phyloP scores from a whole-genome alignment of 2,329 filamentous ascomycete genomes.

The Neonectria hederae region DNA sequence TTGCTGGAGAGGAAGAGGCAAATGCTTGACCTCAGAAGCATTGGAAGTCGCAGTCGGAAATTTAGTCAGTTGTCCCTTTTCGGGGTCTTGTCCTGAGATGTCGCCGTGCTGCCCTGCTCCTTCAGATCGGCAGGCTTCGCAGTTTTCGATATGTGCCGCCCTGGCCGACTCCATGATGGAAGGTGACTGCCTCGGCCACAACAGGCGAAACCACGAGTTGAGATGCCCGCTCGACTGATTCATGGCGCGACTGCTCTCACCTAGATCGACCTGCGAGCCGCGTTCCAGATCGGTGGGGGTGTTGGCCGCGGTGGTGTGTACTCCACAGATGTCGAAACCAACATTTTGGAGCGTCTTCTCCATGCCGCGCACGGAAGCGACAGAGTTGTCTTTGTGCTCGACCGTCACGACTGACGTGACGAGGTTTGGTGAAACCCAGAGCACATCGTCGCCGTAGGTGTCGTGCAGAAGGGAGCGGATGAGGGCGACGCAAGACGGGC shows the following conservation, averaged over 20 bases:
- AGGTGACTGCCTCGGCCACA: constrained; percentile 41
- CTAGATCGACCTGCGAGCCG: constrained; percentile 34
- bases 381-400: constrained; percentile 57
- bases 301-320: constrained; percentile 51
- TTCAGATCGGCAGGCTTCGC: constrained; percentile 47
- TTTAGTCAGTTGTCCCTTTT: constrained; percentile 21
- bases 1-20: constrained; percentile 34
- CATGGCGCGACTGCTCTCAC: constrained; percentile 37
- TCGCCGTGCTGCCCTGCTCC: constrained; percentile 7
- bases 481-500: constrained; percentile 75
- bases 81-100: neutral
- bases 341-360: constrained; percentile 61
- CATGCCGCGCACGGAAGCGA: constrained; percentile 56
- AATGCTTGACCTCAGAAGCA: constrained; percentile 7
- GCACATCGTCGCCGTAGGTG: constrained; percentile 56
- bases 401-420: constrained; percentile 75
- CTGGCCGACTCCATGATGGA: constrained; percentile 35
- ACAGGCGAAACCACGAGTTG: constrained; percentile 46
- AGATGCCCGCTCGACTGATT: constrained; percentile 34
- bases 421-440: constrained; percentile 74
- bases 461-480: constrained; percentile 68
- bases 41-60: constrained; percentile 22
- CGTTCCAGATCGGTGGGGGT: constrained; percentile 44
- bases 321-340: constrained; percentile 67
- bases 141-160: constrained; percentile 51